A percentile compares a stretch with the other conserved stretches of the same genome.
Conservation (phyloP, 1,284 basidiomycete species). For the Gomphus bonarii region DNA sequence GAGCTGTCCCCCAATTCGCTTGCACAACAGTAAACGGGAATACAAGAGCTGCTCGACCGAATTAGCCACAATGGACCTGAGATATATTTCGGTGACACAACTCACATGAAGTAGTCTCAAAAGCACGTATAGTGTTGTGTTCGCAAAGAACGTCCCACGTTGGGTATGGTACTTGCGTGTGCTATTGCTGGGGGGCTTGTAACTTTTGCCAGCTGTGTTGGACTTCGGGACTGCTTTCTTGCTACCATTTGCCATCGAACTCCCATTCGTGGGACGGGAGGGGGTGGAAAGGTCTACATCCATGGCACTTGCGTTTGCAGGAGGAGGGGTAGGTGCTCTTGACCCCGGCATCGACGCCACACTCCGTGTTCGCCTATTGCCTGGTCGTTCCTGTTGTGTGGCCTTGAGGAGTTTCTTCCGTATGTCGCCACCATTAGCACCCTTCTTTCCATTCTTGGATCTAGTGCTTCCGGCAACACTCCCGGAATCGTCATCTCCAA, state of each 20-base stretch:
- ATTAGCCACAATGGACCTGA: neutral
- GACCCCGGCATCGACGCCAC: conserved; percentile 25
- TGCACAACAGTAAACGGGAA: conserved; percentile 76
- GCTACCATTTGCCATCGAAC: conserved; percentile 19
- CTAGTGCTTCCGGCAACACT: conserved; percentile 29
- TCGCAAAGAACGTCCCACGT: conserved; percentile 64
- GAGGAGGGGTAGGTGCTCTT: conserved; percentile 5
- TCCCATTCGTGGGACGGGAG: conserved; percentile 14
- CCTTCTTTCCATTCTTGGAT: conserved; percentile 20
- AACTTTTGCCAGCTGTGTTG: conserved; percentile 3
- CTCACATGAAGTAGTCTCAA: conserved; percentile 77
- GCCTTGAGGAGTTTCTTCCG: conserved; percentile 66
- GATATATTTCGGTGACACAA: conserved; percentile 7
- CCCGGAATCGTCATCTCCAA: conserved; percentile 37
- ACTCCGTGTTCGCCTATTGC: conserved; percentile 45
- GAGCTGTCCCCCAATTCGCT: conserved; percentile 49
- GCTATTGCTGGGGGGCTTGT: conserved; percentile 1
- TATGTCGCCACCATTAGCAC: conserved; percentile 42
- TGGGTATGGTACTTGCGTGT: conserved; percentile 6
- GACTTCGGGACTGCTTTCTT: conserved; percentile 11
- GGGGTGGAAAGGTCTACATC: neutral
- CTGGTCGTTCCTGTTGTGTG: conserved; percentile 59
- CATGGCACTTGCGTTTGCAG: neutral
- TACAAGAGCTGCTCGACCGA: conserved; percentile 61
- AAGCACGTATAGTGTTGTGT: conserved; percentile 81